phyloP scores from a whole-genome alignment of 1,284 basidiomycete species.

The Inonotus hispidus region DNA sequence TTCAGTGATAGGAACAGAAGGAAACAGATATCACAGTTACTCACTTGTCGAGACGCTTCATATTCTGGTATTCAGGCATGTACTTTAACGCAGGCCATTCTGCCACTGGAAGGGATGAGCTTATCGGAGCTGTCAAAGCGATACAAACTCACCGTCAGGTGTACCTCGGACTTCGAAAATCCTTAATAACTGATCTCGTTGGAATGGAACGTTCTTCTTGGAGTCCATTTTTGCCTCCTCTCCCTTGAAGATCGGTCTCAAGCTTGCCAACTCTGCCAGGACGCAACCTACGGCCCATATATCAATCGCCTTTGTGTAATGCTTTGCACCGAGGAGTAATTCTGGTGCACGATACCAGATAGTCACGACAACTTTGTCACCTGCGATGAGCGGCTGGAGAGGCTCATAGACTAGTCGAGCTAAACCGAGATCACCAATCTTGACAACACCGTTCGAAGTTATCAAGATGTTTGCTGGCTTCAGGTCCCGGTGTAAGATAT shows the following conservation, averaged over 20 bases:
- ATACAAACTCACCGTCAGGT: constrained; percentile 56
- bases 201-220: constrained; percentile 92
- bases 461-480: constrained; percentile 99
- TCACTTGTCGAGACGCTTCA: constrained; percentile 75
- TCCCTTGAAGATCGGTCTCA: constrained; percentile 97
- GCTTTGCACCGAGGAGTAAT: constrained; percentile 89
- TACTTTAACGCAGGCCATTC: constrained; percentile 86
- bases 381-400: constrained; percentile 78
- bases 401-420: constrained; percentile 86
- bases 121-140: background rate
- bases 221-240: constrained; percentile 96
- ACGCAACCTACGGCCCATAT: constrained; percentile 98
- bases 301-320: constrained; percentile 95
- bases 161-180: constrained; percentile 95
- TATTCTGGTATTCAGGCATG: constrained; percentile 84
- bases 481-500: constrained; percentile 94
- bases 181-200: constrained; percentile 89
- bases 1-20: background rate
- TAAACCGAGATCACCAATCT: constrained; percentile 95
- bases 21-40: constrained; percentile 24
- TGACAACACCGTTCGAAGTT: constrained; percentile 84
- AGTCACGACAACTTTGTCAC: constrained; percentile 98
- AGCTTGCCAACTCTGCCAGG: constrained; percentile 88
- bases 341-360: constrained; percentile 99
- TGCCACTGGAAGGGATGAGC: constrained; percentile 1